Conservation (phyloP, 345 rosid species). For the Physaria fendleri region DNA sequence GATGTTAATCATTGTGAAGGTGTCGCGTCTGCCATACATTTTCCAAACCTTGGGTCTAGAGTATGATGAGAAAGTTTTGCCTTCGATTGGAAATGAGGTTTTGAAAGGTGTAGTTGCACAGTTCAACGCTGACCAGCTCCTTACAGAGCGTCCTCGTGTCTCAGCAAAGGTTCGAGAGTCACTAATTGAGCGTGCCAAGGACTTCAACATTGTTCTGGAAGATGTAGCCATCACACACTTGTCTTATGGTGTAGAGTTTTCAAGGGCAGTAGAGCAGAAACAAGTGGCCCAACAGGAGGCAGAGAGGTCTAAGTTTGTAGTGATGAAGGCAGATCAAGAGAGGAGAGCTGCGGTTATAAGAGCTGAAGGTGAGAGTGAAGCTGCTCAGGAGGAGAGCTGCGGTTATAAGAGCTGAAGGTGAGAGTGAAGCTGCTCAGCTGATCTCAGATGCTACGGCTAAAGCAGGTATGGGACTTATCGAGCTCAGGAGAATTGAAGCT, state of each 20-base stretch:
- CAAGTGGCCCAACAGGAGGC: constrained; percentile 99
- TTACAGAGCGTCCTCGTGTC: constrained; percentile 93
- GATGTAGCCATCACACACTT: constrained; percentile 97
- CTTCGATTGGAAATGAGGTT: constrained; percentile 96
- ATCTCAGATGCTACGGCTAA: constrained; percentile 83
- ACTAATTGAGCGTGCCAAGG: constrained; percentile 68
- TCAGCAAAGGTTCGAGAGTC: constrained; percentile 79
- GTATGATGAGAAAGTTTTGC: constrained; percentile 97
- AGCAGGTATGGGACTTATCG: constrained; percentile 87
- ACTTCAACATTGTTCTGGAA: constrained; percentile 82
- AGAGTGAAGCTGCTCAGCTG: constrained; percentile 88
- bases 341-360: constrained; percentile 92
- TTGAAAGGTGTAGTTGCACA: constrained; percentile 94
- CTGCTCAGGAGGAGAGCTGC: constrained; percentile 96
- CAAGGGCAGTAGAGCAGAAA: constrained; percentile 96
- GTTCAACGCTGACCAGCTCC: constrained; percentile 99
- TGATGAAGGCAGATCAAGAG: constrained; percentile 97
- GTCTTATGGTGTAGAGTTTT: constrained; percentile 91
- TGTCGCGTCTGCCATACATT: constrained; percentile 60
- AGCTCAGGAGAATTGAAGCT: constrained; percentile 98
- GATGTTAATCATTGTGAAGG: constrained; percentile 33
- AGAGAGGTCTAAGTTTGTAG: constrained; percentile 90
- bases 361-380: constrained; percentile 98
- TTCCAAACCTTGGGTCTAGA: constrained; percentile 91
- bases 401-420: constrained; percentile 92